These are phyloP conservation scores for Reutealis trisperma DNA, from an alignment of 345 rosid genomes.

Conservation along the genomic window DNA sequence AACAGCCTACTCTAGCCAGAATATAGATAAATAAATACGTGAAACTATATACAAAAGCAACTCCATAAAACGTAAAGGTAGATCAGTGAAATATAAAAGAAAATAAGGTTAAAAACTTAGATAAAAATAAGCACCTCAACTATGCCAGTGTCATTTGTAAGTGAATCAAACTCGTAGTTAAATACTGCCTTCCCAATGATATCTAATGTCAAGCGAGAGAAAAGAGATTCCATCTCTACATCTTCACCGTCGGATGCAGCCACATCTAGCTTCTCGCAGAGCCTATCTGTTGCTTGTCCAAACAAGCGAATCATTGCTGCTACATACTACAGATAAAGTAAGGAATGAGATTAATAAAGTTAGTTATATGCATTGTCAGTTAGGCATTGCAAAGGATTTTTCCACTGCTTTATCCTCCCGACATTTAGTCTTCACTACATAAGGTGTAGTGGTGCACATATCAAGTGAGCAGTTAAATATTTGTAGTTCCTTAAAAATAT, in stretches of 20 bases:
- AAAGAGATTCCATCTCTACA: slow-evolving; percentile 95
- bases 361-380: background rate
- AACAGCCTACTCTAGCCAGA: slow-evolving; percentile 64
- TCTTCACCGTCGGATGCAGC: slow-evolving; percentile 82
- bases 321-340: slow-evolving; percentile 60
- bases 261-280: slow-evolving; percentile 70
- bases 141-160: slow-evolving; percentile 90
- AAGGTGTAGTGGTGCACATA: no score
- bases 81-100: background rate
- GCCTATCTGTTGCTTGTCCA: slow-evolving; percentile 83
- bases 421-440: background rate
- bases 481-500: no score
- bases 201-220: slow-evolving; percentile 91
- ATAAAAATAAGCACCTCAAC: slow-evolving; percentile 62
- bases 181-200: slow-evolving; percentile 95
- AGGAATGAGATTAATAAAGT: slow-evolving; percentile 8
- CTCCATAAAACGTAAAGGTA: background rate
- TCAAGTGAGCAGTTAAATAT: no score
- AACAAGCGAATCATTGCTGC: slow-evolving; percentile 88
- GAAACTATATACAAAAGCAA: slow-evolving; percentile 7
- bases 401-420: no score
- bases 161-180: slow-evolving; percentile 90
- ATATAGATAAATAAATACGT: slow-evolving; percentile 16
- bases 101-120: background rate
- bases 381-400: no score